Percentiles rank a stretch among this genome's conserved stretches.
Evolutionary conservation across 441 rosid species (phyloP).

Genomic region (Populus hybrid): DNA sequence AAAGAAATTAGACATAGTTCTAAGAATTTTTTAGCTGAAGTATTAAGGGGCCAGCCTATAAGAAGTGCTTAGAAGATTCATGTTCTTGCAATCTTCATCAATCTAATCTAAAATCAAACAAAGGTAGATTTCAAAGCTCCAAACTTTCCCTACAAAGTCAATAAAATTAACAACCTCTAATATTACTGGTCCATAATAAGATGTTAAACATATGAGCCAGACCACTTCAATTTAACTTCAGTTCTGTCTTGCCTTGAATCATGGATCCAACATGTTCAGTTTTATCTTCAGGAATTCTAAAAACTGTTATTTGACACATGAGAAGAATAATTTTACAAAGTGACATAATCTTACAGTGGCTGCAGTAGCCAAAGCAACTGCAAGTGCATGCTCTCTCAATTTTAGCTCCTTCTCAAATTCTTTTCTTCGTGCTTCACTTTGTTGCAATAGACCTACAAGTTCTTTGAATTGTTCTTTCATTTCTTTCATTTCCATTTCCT

Average conservation of each 20-base stretch:
- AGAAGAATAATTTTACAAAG: slow-evolving; percentile 10
- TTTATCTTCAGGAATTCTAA: background rate
- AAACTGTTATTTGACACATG: slow-evolving; percentile 13
- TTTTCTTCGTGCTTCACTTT: slow-evolving; percentile 77
- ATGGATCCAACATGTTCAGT: background rate
- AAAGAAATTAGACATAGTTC: background rate
- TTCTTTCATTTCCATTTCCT: slow-evolving; percentile 78
- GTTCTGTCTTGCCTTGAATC: background rate
- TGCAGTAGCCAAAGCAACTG: slow-evolving; percentile 60
- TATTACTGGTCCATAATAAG: background rate
- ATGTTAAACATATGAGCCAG: background rate
- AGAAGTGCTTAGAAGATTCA: background rate
- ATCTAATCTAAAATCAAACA: background rate
- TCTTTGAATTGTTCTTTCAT: slow-evolving; percentile 95
- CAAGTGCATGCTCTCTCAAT: slow-evolving; percentile 70
- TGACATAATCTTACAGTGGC: slow-evolving; percentile 46
- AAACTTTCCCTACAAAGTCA: background rate
- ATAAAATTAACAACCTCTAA: background rate
- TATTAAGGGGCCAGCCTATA: no score
- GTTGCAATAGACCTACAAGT: slow-evolving; percentile 67
- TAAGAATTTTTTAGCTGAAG: background rate
- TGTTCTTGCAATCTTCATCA: background rate
- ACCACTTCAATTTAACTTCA: background rate
- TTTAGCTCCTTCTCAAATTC: slow-evolving; percentile 86
- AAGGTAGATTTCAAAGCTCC: background rate